A percentile compares a stretch with the other conserved stretches of the same genome.
Evolutionary conservation across 345 rosid genomes (phyloP).

Genomic region (Syzygium grande): DNA sequence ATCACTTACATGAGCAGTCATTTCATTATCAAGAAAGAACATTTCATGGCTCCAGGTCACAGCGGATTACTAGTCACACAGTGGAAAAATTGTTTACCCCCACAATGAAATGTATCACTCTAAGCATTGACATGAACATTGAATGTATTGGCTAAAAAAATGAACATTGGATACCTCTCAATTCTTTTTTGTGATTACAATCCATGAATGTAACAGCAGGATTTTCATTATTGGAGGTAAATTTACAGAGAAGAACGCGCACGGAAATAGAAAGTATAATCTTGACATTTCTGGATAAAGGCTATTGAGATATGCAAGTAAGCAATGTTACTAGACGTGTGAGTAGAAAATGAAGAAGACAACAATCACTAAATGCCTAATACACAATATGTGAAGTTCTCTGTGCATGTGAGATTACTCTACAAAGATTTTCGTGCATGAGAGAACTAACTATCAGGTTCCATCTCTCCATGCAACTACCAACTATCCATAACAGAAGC

Average conservation of each 20-base stretch:
- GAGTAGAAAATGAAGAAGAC: slow-evolving; percentile 1
- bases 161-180: not conserved
- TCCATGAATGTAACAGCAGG: no score
- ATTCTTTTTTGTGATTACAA: no score
- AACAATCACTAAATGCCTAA: no score
- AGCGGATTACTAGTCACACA: no score
- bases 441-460: not conserved
- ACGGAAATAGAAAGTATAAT: not conserved
- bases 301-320: slow-evolving; percentile 91
- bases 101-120: not conserved
- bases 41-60: not conserved
- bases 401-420: not conserved
- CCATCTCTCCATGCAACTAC: not conserved
- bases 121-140: not conserved
- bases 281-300: slow-evolving; percentile 57
- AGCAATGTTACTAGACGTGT: slow-evolving; percentile 94
- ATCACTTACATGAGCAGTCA: not conserved
- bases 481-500: not conserved
- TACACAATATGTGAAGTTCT: not conserved
- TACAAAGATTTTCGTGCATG: not conserved
- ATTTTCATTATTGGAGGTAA: no score
- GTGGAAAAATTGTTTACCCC: not conserved
- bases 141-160: not conserved
- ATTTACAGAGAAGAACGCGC: not conserved
- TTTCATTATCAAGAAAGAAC: not conserved